phyloP scores from a whole-genome alignment of 371 early-diverging fungal genomes.

The Circinella umbellata region DNA sequence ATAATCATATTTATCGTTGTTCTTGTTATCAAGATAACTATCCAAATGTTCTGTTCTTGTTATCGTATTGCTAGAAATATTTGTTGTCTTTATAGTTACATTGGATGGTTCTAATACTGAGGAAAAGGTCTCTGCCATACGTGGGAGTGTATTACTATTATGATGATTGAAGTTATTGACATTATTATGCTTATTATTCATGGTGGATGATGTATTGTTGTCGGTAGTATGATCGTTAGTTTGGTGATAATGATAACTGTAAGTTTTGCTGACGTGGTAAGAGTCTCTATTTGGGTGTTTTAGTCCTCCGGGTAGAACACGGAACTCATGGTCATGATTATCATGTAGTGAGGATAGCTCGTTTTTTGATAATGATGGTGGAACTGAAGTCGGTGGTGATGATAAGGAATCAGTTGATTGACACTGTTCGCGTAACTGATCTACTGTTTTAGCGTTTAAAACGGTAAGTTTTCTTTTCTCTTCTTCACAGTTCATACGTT shows the following conservation, averaged over 20 bases:
- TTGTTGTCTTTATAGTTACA: too few relatives aligned
- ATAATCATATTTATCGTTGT: not conserved
- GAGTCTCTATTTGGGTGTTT: not conserved
- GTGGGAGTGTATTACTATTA: not conserved
- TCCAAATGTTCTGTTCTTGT: too few relatives aligned
- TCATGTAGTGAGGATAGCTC: not conserved
- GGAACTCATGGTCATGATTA: not conserved
- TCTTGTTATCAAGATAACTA: too few relatives aligned
- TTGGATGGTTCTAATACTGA: not conserved
- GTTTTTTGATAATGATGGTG: not conserved
- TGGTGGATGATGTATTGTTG: not conserved
- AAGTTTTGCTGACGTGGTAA: too few relatives aligned
- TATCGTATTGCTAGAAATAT: too few relatives aligned
- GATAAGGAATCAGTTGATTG: not conserved
- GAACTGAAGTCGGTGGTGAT: not conserved
- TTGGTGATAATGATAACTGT: too few relatives aligned
- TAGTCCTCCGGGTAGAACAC: not conserved
- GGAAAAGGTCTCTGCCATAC: not conserved
- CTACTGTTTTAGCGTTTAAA: not conserved
- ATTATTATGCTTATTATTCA: not conserved
- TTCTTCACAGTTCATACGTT: too few relatives aligned
- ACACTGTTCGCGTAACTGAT: slow-evolving; percentile 1
- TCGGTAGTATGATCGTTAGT: not conserved
- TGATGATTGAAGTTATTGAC: not conserved
- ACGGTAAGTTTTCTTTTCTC: too few relatives aligned